Percentiles rank a stretch among this genome's conserved stretches.
Conservation (phyloP, 2,329 filamentous ascomycete genomes). For the Clathrospora elynae region DNA sequence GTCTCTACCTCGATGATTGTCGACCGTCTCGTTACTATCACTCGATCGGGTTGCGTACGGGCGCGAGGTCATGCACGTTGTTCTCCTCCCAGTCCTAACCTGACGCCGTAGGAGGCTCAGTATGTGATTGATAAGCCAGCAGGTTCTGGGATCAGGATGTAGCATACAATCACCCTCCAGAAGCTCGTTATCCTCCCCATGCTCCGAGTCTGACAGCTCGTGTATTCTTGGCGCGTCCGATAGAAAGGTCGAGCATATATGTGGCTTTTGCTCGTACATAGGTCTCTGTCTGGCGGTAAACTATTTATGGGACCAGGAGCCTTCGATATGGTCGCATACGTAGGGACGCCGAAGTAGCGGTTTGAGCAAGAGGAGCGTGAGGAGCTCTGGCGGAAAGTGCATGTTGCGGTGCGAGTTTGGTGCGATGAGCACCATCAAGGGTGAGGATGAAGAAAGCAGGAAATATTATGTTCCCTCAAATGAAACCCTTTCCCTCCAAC, state of each 20-base stretch:
- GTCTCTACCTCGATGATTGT: conserved; percentile 25
- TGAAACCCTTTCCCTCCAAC: background rate
- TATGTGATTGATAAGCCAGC: conserved; percentile 3
- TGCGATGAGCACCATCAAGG: background rate
- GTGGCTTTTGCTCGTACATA: conserved; percentile 7
- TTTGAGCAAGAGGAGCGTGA: conserved; percentile 19
- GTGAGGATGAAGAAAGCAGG: background rate
- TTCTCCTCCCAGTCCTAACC: conserved; percentile 18
- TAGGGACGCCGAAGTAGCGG: conserved; percentile 14
- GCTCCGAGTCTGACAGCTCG: background rate
- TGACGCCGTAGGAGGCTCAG: conserved; percentile 17
- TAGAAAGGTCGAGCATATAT: background rate
- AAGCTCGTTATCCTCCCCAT: background rate
- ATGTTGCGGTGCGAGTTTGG: background rate
- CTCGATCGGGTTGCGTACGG: conserved; percentile 8
- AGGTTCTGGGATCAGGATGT: background rate
- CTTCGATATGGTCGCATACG: conserved; percentile 11
- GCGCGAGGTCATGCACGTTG: conserved; percentile 1
- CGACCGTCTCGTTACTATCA: conserved; percentile 23
- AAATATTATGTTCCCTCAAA: background rate
- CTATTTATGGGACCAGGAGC: background rate
- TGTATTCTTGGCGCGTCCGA: background rate
- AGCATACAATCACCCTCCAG: background rate
- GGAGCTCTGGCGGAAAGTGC: conserved; percentile 23
- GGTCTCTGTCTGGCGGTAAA: conserved; percentile 9